phyloP scores from a whole-genome alignment of 768 basidiomycete genomes.

The Amyloporia xantha region DNA sequence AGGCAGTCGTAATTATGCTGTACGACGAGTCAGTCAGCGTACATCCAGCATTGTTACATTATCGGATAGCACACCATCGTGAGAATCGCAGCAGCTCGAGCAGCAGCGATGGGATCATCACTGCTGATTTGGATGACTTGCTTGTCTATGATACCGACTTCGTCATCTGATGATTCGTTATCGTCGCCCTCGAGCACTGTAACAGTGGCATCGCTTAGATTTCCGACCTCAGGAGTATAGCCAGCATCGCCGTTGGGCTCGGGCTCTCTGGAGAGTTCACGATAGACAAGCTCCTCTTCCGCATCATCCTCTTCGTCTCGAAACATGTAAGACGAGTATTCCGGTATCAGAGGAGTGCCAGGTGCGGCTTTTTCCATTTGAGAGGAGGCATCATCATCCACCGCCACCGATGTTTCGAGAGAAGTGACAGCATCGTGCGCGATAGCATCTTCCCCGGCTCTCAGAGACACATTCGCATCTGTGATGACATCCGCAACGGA shows the following conservation, averaged over 20 bases:
- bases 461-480: background rate
- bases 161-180: slow-evolving; percentile 20
- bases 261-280: slow-evolving; percentile 28
- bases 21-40: background rate
- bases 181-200: background rate
- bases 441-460: background rate
- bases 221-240: slow-evolving; percentile 7
- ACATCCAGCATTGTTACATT: slow-evolving; percentile 3
- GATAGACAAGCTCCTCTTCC: slow-evolving; percentile 29
- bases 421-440: background rate
- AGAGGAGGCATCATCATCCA: background rate
- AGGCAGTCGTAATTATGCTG: slow-evolving; percentile 87
- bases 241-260: slow-evolving; percentile 14
- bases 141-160: slow-evolving; percentile 35
- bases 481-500: too few relatives aligned
- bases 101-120: slow-evolving; percentile 79
- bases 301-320: slow-evolving; percentile 12
- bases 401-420: background rate
- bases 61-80: slow-evolving; percentile 54
- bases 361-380: background rate
- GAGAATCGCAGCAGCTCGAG: slow-evolving; percentile 88
- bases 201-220: background rate
- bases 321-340: too few relatives aligned
- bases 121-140: slow-evolving; percentile 82
- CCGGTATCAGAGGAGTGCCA: too few relatives aligned